Conservation (phyloP, 169 alveolate genomes). For the Plasmodium chabaudi region DNA sequence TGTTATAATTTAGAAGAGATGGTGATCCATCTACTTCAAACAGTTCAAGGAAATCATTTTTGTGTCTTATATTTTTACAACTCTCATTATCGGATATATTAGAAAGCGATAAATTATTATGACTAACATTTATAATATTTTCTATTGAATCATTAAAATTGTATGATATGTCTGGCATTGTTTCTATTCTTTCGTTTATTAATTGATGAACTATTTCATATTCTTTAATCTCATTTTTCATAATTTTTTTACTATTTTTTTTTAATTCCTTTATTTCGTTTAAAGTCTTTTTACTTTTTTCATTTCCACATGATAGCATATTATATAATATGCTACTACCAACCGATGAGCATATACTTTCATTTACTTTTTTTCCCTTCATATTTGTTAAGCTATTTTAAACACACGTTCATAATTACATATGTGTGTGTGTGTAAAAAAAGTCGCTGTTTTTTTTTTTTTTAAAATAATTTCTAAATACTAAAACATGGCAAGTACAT, state of each 20-base stretch:
- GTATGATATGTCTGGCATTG: not conserved
- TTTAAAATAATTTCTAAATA: no score
- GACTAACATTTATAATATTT: not conserved
- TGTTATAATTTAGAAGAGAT: no score
- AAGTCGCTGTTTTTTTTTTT: no score
- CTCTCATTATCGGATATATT: not conserved
- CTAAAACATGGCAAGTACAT: no score
- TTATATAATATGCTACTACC: conserved; percentile 17
- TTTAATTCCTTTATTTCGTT: conserved; percentile 23
- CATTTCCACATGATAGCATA: conserved; percentile 34
- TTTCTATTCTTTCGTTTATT: conserved; percentile 14
- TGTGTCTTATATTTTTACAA: not conserved
- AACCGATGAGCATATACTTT: conserved; percentile 29
- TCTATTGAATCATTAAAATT: conserved; percentile 6
- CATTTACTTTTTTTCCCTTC: conserved; percentile 9
- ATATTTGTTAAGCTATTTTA: not conserved
- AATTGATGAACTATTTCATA: conserved; percentile 23
- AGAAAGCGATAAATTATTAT: not conserved
- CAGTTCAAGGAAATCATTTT: not conserved
- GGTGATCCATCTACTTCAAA: no score
- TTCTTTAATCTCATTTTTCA: conserved; percentile 45
- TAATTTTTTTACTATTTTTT: conserved; percentile 4
- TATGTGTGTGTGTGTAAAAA: not conserved
- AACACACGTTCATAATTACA: not conserved
- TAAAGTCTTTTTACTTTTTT: conserved; percentile 38